Evolutionary conservation across 805 yeast species (phyloP), one percentile per base, ranked within the genome.

Genomic region (Teunomyces stri): DNA sequence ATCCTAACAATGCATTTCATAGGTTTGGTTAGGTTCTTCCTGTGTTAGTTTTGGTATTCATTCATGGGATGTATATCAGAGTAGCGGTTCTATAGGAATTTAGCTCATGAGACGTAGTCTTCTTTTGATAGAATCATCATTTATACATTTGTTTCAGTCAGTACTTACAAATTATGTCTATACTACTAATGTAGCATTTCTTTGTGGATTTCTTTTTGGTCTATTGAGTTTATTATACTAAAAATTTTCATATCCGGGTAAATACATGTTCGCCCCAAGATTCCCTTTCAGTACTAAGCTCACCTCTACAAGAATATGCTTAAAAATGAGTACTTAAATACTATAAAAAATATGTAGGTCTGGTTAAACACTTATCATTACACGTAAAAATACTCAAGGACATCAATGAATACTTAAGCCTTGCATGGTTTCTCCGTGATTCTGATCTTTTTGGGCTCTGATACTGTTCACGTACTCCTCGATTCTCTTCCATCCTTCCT

Each of bases 401-500:
- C n/a, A 22, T 37, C 25, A 37, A 15, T 37, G 40, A 37, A 37
- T 37, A 20, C 40, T 37, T 27, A 37, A 37, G 16, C 40, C 40
- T 37, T 37, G 40, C 40, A 37, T 37, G 40, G 29, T 6, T 22
- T 37, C 40, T 18, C 40, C 40, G 40, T 37, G 40, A 37, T 22
- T 37, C 25, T 37, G 27, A n/a, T 30, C 34, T 25, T 29, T 34
- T 18, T 42, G 29, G 12, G 36, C 53, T 51, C 58, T 64, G 27
- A 65, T 50, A 27, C 54, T 52, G 47, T 55, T 56, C 21, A 85
- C 91, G 49, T 78, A 81, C 34, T 73, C 76, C 57, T 87, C 89
- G 45, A 87, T 74, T 55, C 78, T 74, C 53, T 74, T 77, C 95
- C 95, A 87, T 47, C 84, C 86, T 54, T 80, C 82, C 54, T 78